Evolutionary conservation across 2,329 filamentous ascomycete species (phyloP), one percentile per base, ranked within the genome.

Genomic region (Fusarium nisikadoi): DNA sequence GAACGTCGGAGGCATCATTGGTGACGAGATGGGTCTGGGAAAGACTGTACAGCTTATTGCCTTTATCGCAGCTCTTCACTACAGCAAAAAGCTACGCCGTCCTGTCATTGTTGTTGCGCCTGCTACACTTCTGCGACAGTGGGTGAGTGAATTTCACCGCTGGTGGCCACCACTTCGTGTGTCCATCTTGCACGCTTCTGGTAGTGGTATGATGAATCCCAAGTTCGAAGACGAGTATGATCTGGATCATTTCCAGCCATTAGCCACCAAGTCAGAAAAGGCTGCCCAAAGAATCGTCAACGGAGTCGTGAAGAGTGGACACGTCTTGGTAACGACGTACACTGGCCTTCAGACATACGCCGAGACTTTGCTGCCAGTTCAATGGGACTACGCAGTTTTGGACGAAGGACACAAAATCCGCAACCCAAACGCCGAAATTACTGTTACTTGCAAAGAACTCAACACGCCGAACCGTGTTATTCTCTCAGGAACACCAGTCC

Each of bases 111-210:
- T 99, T 12, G 94, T 99, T 8, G 95, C 94, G 55, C 96, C 96
- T 4, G 95, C 95, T 7, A 99, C 96, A 1, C 92, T 99, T 29
- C 91, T 99, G 84, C 93, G 94, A 68, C 96, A 99, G 80, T 99
- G 96, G 96, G 96, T 98, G 17, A 97, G 97, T 72, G 96, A 99
- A 79, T 98, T 99, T 76, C 97, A 99, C 82, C 91, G 92, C 17
- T 99, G 97, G 97, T 99, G 97, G 97, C 96, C 96, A n/a, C 92
- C 96, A n/a, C 85, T 99, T 36, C 90, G 97, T 45, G 96, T 99
- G 9, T 97, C 95, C 0, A 98, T 99, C 69, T 81, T 99, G 53
- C 96, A 99, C 79, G 94, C 94, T 2, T 98, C 96, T 8, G 96
- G 96, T 6, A 98, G 94, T 80, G 97, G 96, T 23, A 98, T 99